Base-by-base conservation (phyloP, 495 filamentous ascomycete genomes). In the Neurospora terricola region DNA sequence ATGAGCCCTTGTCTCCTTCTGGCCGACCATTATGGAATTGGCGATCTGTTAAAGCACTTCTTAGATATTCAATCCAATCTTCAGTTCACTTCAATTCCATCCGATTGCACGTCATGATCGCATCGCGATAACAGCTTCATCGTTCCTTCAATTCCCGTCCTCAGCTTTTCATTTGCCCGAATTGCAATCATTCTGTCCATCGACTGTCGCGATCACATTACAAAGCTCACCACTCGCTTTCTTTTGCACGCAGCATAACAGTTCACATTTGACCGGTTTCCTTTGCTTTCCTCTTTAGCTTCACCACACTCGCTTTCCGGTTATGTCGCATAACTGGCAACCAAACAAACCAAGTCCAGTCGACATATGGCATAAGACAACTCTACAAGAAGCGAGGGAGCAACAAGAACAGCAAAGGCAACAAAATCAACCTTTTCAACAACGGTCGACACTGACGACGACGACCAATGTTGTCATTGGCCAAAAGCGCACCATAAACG, bases 301-400 rank as follows among this genome's bases (percentile, higher is more conserved):
- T 34, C 27, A 66, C 3, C 27, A 66, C 27, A 16, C 5, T 66
- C 54, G 27, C 14, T 27, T 8, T 66, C 27, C 54, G 27, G 54
- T 66, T 68, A 38, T 69, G 43, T 38, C 34, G 69, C 48, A 80
- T 80, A 76, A 74, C 14, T 34, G 27, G 54, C 54, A 66, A 36
- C 27, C 75, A 72, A 40, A 74, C 45, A 62, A 75, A 38, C 6
- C 62, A 9, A 75, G 36, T 54, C 71, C 54, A 66, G 30, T 72
- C 27, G 74, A 75, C 1, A 73, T 76, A 69, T 77, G 79, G 79
- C 77, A 79, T 59, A 79, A 74, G n/a, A 78, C 78, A 2, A 77
- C 79, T 3, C 11, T 78, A n/a, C 74, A 81, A 38, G 62, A 74
- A 1, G 76, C 75, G 27, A 48, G 62, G 27, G 59, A 75, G 45